A percentile compares a stretch with the other conserved stretches of the same genome.
These are phyloP conservation scores for Trichoderma sp. DNA, from an alignment of 2,329 filamentous ascomycete genomes.

Conservation along the genomic window DNA sequence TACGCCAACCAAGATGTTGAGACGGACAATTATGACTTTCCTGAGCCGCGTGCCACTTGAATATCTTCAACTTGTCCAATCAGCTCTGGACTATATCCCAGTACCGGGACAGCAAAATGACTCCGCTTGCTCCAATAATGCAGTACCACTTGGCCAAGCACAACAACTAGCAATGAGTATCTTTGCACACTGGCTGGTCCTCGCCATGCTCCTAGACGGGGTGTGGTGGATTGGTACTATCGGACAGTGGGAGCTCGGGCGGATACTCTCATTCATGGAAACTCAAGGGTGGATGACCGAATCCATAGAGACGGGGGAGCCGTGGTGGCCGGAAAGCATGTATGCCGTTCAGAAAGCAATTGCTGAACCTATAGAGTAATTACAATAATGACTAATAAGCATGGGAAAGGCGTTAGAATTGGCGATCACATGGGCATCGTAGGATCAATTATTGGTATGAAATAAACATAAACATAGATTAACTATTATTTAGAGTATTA, in stretches of 20 bases:
- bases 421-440: background rate
- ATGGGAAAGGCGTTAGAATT: background rate
- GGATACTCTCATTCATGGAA: background rate
- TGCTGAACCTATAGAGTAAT: background rate
- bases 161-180: slow-evolving; percentile 11
- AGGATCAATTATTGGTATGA: background rate
- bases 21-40: slow-evolving; percentile 8
- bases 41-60: background rate
- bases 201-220: slow-evolving; percentile 9
- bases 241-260: slow-evolving; percentile 5
- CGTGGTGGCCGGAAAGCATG: slow-evolving; percentile 13
- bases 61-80: slow-evolving; percentile 14
- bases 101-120: background rate
- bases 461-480: background rate
- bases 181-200: slow-evolving; percentile 11
- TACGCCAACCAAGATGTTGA: background rate
- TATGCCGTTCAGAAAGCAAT: slow-evolving; percentile 13
- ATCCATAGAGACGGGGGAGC: background rate
- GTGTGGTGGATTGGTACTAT: slow-evolving; percentile 16
- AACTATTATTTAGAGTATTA: background rate
- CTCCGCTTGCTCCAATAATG: background rate
- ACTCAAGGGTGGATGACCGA: background rate
- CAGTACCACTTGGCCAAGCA: background rate
- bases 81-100: slow-evolving; percentile 7
- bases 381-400: background rate